These are phyloP conservation scores for Pseudocercospora pini-densiflorae DNA, from an alignment of 2,329 filamentous ascomycete species.

Conservation along the genomic window DNA sequence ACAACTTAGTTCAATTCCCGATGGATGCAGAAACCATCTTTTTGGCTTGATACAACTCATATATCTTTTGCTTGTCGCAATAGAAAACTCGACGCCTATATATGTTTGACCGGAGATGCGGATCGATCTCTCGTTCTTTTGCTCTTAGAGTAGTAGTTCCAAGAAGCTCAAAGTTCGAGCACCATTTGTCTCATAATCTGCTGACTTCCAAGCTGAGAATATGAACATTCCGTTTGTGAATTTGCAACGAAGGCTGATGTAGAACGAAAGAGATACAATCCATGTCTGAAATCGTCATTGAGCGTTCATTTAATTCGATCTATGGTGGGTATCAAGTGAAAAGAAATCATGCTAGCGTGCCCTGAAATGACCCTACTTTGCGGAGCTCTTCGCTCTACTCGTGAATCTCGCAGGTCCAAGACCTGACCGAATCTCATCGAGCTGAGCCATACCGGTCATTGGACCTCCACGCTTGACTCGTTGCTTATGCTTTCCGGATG, in stretches of 20 bases:
- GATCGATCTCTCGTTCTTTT: no score
- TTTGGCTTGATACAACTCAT: not conserved
- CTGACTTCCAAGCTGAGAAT: no score
- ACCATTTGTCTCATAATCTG: no score
- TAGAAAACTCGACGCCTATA: no score
- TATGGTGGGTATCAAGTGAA: constrained; percentile 7
- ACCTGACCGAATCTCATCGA: constrained; percentile 77
- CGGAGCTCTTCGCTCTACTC: constrained; percentile 6
- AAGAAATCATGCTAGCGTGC: not conserved
- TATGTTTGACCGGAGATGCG: no score
- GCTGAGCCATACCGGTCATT: constrained; percentile 80
- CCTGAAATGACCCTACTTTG: not conserved
- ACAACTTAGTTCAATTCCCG: not conserved
- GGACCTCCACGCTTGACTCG: constrained; percentile 76
- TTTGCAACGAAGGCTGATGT: no score
- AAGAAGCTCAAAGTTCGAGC: no score
- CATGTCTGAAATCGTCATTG: not conserved
- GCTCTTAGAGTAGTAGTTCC: no score
- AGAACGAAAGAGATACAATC: no score
- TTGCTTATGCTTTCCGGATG: constrained; percentile 67
- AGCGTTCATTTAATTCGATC: not conserved
- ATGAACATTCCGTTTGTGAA: no score
- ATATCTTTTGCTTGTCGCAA: no score
- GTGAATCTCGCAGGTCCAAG: constrained; percentile 22
- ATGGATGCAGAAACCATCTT: not conserved